Evolutionary conservation across 192 early-diverging fungal genomes (phyloP), one percentile per base, ranked within the genome.

Genomic region (Funneliformis geosporum): DNA sequence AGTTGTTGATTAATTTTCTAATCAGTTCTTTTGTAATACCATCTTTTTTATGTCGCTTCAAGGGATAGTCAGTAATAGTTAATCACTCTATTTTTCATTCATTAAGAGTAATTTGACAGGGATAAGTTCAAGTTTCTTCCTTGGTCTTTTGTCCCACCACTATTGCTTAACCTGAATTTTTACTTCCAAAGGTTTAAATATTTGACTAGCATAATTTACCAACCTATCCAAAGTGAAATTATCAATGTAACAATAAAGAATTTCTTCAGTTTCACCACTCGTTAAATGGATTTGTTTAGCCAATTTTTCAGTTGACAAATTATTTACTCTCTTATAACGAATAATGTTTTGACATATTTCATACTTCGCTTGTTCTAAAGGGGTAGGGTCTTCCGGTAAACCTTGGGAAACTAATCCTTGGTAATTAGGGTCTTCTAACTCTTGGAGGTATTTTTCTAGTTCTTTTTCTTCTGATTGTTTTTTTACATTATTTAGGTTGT

Each of bases 281-380:
- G 66, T 68, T 68, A 68, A 27, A 23, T 68, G 2, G 23, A 68
- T 68, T 68, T 68, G 12, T 14, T 28, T 6, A 8, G 66, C 23
- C 39, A 68, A 14, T 68, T 68, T 25, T 68, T 68, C 66, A 68
- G 28, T 68, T 5, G 66, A 27, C 28, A 68, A 68, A 68, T 27
- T 27, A 14, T 68, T 68, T 5, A 14, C 23, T 27, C 25, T 14
- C 66, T 68, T 14, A 68, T 68, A 68, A 25, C 21, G 21, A 23
- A 68, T 23, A 23, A 68, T 68, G 5, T 27, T 68, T 27, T 68
- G 21, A 68, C 66, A 68, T 23, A 68, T 27, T 27, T 68, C 25
- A 27, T 68, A 68, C 28, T 68, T 68, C 4, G 66, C 66, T 27
- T 68, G 6, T 3, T 68, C 66, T 14, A 27, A 14, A 23, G 66